Evolutionary conservation across 2,329 filamentous ascomycete genomes (phyloP).

Genomic region (Xylaria sp.): DNA sequence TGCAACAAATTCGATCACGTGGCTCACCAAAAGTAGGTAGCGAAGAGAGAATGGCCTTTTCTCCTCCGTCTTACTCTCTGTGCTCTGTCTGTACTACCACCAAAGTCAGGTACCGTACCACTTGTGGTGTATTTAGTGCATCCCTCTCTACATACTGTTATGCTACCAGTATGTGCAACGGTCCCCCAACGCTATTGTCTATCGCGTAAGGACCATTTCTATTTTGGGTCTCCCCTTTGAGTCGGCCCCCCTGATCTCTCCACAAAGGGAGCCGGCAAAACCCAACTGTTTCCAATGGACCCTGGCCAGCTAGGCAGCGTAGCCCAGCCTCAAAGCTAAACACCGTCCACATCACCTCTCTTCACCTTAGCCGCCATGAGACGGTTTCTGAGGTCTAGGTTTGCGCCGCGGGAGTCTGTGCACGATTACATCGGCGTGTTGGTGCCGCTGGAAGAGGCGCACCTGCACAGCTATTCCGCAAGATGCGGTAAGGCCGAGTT

Average conservation of each 20-base stretch:
- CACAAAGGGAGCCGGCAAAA: conserved; percentile 13
- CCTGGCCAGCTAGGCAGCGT: conserved; percentile 9
- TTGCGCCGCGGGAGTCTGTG: conserved; percentile 56
- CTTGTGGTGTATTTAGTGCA: background rate
- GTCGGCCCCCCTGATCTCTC: conserved; percentile 13
- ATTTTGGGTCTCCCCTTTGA: conserved; percentile 2
- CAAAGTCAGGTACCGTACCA: background rate
- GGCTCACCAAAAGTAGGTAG: conserved; percentile 36
- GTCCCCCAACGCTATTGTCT: background rate
- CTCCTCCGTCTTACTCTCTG: conserved; percentile 12
- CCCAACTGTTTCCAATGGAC: conserved; percentile 26
- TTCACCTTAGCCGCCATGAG: conserved; percentile 22
- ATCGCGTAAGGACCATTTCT: background rate
- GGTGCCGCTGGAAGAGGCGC: conserved; percentile 65
- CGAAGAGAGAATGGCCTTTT: conserved; percentile 18
- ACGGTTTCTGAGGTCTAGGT: conserved; percentile 37
- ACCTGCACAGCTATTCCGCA: conserved; percentile 66
- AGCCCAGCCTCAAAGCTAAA: conserved; percentile 22
- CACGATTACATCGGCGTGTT: conserved; percentile 64
- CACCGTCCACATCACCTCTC: background rate
- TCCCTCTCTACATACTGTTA: background rate
- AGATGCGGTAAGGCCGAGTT: conserved; percentile 59
- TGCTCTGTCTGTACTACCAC: background rate
- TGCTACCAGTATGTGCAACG: background rate
- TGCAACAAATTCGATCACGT: conserved; percentile 41